Conservation (phyloP, 116 monocot genomes). For the Cymodocea nodosa region DNA sequence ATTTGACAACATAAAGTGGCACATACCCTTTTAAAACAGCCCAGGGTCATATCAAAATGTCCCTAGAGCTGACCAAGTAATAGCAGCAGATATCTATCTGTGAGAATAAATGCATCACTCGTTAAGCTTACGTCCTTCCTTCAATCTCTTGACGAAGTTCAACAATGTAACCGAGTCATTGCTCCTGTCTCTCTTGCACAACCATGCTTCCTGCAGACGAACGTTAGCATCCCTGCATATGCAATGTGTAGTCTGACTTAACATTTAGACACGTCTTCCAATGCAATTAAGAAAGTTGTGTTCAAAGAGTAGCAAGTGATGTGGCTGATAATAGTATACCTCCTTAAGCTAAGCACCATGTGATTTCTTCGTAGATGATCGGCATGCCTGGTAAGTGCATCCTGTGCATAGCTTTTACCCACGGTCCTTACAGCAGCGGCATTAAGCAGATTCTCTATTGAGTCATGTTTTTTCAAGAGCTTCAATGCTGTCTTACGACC, state of each 20-base stretch:
- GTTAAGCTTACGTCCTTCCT: constrained; percentile 8
- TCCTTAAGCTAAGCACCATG: constrained; percentile 74
- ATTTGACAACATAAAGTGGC: no score
- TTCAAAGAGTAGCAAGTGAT: not conserved
- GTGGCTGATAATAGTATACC: constrained; percentile 25
- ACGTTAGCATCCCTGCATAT: constrained; percentile 52
- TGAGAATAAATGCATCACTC: constrained; percentile 3
- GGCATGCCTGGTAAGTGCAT: constrained; percentile 78
- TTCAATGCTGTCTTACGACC: constrained; percentile 89
- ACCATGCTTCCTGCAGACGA: constrained; percentile 60
- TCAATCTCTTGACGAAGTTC: constrained; percentile 32
- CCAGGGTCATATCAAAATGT: no score
- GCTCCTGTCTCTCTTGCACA: constrained; percentile 44
- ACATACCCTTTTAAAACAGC: no score
- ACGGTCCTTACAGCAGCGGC: constrained; percentile 70
- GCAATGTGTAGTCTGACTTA: not conserved
- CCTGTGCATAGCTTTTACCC: constrained; percentile 79
- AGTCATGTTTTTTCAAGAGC: constrained; percentile 80
- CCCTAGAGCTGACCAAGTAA: no score
- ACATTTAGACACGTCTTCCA: no score
- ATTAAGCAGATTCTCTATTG: constrained; percentile 68
- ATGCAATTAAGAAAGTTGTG: not conserved
- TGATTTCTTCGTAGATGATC: constrained; percentile 78
- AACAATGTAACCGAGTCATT: constrained; percentile 45
- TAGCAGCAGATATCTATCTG: not conserved